phyloP scores from a whole-genome alignment of 1,284 basidiomycete species.

The Calocybe gambosa region DNA sequence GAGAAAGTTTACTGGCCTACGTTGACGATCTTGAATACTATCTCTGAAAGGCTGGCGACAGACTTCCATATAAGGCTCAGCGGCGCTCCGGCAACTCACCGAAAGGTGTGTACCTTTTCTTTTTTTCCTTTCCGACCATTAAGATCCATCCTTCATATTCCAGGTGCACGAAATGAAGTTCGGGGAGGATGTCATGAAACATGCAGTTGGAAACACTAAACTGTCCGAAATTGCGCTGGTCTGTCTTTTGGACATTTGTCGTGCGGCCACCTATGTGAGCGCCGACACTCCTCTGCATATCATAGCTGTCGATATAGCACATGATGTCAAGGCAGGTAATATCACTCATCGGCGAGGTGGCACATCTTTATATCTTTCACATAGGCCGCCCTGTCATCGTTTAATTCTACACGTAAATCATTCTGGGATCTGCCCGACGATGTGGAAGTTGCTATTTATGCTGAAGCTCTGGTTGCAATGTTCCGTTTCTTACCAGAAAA shows the following conservation, averaged over 20 bases:
- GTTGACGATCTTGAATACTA: conserved; percentile 71
- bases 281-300: conserved; percentile 60
- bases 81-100: conserved; percentile 21
- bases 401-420: conserved; percentile 46
- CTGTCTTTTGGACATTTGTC: conserved; percentile 78
- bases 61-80: conserved; percentile 39
- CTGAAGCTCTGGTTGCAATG: conserved; percentile 67
- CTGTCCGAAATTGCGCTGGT: conserved; percentile 61
- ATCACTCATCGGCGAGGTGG: not conserved
- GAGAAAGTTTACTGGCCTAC: conserved; percentile 72
- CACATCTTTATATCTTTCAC: conserved; percentile 4
- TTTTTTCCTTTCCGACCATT: not conserved
- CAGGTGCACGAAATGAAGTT: conserved; percentile 44
- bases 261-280: conserved; percentile 68
- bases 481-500: conserved; percentile 65
- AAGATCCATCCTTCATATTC: not conserved
- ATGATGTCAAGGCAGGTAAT: conserved; percentile 67
- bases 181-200: conserved; percentile 49
- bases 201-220: conserved; percentile 45
- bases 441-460: conserved; percentile 75
- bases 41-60: conserved; percentile 65
- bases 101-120: conserved; percentile 30
- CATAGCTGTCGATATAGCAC: conserved; percentile 68
- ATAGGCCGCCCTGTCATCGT: conserved; percentile 39
- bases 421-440: conserved; percentile 70